phyloP scores from a whole-genome alignment of 139 green algal genomes.

The Volvox africanus region DNA sequence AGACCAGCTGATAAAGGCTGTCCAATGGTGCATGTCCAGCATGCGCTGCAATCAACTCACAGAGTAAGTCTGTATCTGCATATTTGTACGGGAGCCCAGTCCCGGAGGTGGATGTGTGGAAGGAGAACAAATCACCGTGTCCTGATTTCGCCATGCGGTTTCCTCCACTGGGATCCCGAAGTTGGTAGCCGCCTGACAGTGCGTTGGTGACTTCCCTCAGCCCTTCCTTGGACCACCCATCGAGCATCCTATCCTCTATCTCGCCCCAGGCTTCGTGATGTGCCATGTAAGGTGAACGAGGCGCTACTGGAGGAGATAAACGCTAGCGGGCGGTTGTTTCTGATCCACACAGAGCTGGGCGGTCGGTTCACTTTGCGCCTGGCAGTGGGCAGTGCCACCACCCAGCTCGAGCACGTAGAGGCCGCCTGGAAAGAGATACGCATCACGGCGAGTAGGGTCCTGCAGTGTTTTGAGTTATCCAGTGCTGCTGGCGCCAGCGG shows the following conservation, averaged over 20 bases:
- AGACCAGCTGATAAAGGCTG: too few relatives aligned
- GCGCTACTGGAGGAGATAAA: conserved; percentile 78
- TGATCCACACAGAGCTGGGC: conserved; percentile 74
- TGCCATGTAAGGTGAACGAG: conserved; percentile 41
- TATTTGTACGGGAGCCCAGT: too few relatives aligned
- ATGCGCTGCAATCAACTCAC: too few relatives aligned
- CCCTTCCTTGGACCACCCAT: neutral
- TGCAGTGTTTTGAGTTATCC: conserved; percentile 10
- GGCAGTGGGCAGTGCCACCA: conserved; percentile 63
- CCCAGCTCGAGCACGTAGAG: conserved; percentile 74
- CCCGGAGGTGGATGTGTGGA: too few relatives aligned
- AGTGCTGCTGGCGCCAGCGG: too few relatives aligned
- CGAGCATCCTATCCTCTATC: neutral
- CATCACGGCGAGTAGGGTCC: conserved; percentile 36
- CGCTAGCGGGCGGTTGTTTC: conserved; percentile 61
- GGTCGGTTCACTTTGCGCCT: conserved; percentile 70
- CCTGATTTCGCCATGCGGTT: too few relatives aligned
- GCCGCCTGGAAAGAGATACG: conserved; percentile 63
- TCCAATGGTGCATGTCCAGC: too few relatives aligned
- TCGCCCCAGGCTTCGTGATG: conserved; percentile 48
- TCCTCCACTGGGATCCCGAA: too few relatives aligned
- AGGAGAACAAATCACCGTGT: too few relatives aligned
- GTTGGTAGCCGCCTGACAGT: too few relatives aligned
- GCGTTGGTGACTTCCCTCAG: neutral
- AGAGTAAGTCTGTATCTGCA: too few relatives aligned